phyloP scores from a whole-genome alignment of 768 basidiomycete species.

The Lactarius sp. region DNA sequence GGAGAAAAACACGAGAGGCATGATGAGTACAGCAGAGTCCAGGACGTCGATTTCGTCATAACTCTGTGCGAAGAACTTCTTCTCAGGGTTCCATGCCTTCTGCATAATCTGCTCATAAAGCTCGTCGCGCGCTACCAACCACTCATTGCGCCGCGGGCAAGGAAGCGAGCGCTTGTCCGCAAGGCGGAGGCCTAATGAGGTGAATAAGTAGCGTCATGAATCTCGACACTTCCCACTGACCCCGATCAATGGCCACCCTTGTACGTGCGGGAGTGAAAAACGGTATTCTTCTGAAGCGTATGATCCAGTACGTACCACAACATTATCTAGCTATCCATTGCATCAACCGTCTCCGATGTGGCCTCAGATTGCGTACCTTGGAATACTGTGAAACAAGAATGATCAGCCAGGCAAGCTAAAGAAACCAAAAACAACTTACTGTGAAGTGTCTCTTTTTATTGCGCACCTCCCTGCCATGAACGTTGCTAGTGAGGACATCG shows the following conservation, averaged over 20 bases:
- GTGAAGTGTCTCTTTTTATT: slow-evolving; percentile 82
- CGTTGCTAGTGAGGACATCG: slow-evolving; percentile 19
- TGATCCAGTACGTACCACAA: slow-evolving; percentile 56
- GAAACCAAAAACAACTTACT: slow-evolving; percentile 37
- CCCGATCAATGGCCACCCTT: slow-evolving; percentile 94
- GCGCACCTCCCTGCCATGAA: slow-evolving; percentile 74
- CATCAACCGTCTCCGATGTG: background rate
- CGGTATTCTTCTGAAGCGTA: background rate
- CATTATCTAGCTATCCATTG: slow-evolving; percentile 59
- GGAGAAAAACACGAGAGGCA: slow-evolving; percentile 92
- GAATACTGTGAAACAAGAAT: slow-evolving; percentile 51
- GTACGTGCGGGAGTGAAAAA: background rate
- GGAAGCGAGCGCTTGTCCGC: slow-evolving; percentile 95
- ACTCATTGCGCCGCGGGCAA: slow-evolving; percentile 63
- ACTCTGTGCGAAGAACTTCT: slow-evolving; percentile 75
- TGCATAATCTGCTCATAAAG: slow-evolving; percentile 93
- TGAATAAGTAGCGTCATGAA: background rate
- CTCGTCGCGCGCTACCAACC: slow-evolving; percentile 71
- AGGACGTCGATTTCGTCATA: slow-evolving; percentile 82
- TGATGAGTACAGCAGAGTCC: slow-evolving; percentile 86
- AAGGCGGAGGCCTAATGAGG: slow-evolving; percentile 62
- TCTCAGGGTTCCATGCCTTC: slow-evolving; percentile 75
- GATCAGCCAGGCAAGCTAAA: background rate
- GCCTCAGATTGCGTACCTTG: slow-evolving; percentile 46
- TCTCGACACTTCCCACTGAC: slow-evolving; percentile 32